These are phyloP conservation scores for Suillus luteus DNA, from an alignment of 768 basidiomycete species.

Conservation along the genomic window DNA sequence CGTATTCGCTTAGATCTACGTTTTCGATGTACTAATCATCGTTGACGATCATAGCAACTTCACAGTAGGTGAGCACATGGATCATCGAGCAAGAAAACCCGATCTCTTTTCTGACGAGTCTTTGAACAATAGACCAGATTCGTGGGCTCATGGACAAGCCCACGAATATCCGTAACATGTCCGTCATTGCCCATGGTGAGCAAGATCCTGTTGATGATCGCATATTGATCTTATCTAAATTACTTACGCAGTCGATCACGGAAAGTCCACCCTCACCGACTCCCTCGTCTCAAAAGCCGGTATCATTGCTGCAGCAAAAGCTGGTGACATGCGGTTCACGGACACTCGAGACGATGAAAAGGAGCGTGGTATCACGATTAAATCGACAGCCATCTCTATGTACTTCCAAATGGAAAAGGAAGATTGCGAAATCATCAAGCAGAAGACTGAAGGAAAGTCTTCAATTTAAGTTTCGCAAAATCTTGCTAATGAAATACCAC, in stretches of 20 bases:
- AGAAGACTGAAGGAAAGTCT: conserved; percentile 85
- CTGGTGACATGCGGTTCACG: conserved; percentile 96
- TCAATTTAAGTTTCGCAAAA: conserved; percentile 15
- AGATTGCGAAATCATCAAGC: conserved; percentile 80
- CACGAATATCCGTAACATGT: conserved; percentile 95
- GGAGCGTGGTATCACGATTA: conserved; percentile 99
- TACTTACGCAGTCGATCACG: conserved; percentile 84
- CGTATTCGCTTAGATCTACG: conserved; percentile 37
- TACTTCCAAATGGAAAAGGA: conserved; percentile 97
- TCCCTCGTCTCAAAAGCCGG: conserved; percentile 99
- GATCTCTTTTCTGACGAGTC: not conserved
- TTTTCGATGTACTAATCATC: conserved; percentile 31
- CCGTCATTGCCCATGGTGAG: conserved; percentile 89
- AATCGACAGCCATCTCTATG: conserved; percentile 99
- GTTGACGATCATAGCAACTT: conserved; percentile 65
- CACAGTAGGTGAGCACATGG: conserved; percentile 69
- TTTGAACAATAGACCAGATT: conserved; percentile 67
- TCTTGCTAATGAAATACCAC: conserved; percentile 13
- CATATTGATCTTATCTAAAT: conserved; percentile 23
- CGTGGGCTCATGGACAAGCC: conserved; percentile 86
- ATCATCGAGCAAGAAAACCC: not conserved
- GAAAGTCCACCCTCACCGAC: conserved; percentile 99
- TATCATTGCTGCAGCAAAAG: conserved; percentile 94
- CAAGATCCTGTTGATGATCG: conserved; percentile 19
- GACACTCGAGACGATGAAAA: conserved; percentile 98